Base-by-base conservation (phyloP, 2,329 filamentous ascomycete species). In the Arthrobotrys sinensis region DNA sequence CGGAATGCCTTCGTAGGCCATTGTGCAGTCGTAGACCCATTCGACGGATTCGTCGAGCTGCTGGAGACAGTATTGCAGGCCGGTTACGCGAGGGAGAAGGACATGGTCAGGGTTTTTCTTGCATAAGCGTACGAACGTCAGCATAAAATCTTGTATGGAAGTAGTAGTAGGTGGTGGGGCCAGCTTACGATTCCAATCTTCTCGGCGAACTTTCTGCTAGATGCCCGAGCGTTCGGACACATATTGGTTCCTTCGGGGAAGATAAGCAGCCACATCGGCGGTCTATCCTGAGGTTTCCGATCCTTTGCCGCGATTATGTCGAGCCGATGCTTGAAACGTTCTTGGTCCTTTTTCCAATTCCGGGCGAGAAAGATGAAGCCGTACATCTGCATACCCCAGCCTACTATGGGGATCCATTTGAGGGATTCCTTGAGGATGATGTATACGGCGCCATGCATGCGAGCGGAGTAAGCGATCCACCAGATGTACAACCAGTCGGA, bases 1-100 rank as follows among this genome's bases (percentile, higher is more conserved):
- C 91, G 93, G 92, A 50, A 97, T 89, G 12, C 96, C 95, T 85
- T 97, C 95, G 83, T 99, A 99, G 3, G 93, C 94, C 71, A 99
- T 91, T 0, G 96, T 98, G 84, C 94, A 97, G 85, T 97, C 93
- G 82, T 97, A 97, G 0, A 97, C 86, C 85, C 93, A 96, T 10
- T 96, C 92, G 0, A 94, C 90, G 36, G 73, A 81, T 7, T 88
- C 89, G 81, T 89, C 89, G 12, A 97, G 86, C 84, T 96, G 91
- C 79, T 91, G 90, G 50, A 97, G 85, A 81, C 92, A 94, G 82
- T 94, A 96, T 80, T 89, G 91, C 79, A 92, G 88, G 60, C 93
- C 93, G 0, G 93, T 96, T 83, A 92, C 94, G 65, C 93, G 88
- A 0, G 93, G 93, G 1, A 96, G 85, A 80, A 97, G 87, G 68